Conservation (phyloP, 2,329 filamentous ascomycete genomes). For the Apiospora saccharicola region DNA sequence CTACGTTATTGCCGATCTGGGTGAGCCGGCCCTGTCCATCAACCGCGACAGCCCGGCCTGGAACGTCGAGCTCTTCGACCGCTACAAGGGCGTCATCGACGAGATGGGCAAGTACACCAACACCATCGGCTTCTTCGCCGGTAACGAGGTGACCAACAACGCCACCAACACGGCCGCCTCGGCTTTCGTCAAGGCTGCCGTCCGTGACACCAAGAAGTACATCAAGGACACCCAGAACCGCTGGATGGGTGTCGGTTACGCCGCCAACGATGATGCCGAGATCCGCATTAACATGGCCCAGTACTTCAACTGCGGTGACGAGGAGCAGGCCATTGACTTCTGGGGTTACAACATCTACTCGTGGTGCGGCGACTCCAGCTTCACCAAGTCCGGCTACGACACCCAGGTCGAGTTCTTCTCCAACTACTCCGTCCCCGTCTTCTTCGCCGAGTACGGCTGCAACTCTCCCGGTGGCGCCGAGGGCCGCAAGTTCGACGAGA, state of each 20-base stretch:
- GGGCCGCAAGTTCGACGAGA: slow-evolving; percentile 75
- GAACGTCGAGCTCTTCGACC: slow-evolving; percentile 72
- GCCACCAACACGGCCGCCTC: slow-evolving; percentile 77
- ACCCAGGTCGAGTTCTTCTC: slow-evolving; percentile 74
- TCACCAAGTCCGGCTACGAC: slow-evolving; percentile 71
- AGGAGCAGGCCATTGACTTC: slow-evolving; percentile 72
- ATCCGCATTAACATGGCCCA: slow-evolving; percentile 74
- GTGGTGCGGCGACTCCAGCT: slow-evolving; percentile 78
- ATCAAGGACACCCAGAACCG: slow-evolving; percentile 72
- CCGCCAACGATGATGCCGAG: slow-evolving; percentile 78
- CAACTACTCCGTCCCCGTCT: slow-evolving; percentile 77
- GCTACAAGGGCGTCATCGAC: slow-evolving; percentile 77
- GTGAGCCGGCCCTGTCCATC: slow-evolving; percentile 74
- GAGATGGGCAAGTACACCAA: slow-evolving; percentile 74
- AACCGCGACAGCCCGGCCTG: slow-evolving; percentile 71
- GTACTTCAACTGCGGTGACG: slow-evolving; percentile 78
- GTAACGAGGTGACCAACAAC: slow-evolving; percentile 82
- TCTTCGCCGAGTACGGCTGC: slow-evolving; percentile 87
- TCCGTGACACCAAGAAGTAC: slow-evolving; percentile 81
- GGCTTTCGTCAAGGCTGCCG: slow-evolving; percentile 82
- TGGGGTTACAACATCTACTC: slow-evolving; percentile 92
- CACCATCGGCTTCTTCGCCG: slow-evolving; percentile 82
- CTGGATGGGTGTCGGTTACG: slow-evolving; percentile 77
- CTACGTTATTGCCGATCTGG: slow-evolving; percentile 80
- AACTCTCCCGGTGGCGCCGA: slow-evolving; percentile 61